Evolutionary conservation across 2,329 filamentous ascomycete species (phyloP), one percentile per base, ranked within the genome.

Genomic region (Colletotrichum zoysiae): DNA sequence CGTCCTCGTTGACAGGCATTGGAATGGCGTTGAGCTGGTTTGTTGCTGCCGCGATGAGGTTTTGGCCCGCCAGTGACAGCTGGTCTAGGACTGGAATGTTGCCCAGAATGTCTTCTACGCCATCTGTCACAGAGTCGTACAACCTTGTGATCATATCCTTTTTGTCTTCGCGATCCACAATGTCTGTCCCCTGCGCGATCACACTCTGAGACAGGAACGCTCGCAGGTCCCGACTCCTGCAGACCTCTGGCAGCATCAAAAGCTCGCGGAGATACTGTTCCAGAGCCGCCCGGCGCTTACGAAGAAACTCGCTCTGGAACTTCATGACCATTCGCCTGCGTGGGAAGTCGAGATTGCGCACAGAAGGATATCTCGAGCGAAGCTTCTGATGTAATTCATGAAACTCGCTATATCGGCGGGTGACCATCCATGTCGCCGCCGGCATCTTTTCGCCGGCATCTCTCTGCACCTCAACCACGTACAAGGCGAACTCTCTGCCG

Each of bases 31-130:
- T 87, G 67, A 91, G 85, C 79, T 92, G 90, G 76, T 82, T 91
- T 14, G 90, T 90, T 1, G 90, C 93, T 42, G 93, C 93, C 0
- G 93, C 92, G 70, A 96, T 92, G 61, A 98, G 88, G 77, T 95
- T 98, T 79, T 98, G 95, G 0, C 95, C 95, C 8, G 96, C 95
- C 1, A 95, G 89, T 0, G 95, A 97, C 8, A 99, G 89, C 79
- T 98, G 96, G 77, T 99, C 96, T 40, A 99, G 87, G 0, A 98
- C 95, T 1, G 96, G 94, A 55, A 98, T 95, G 78, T 97, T 98
- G 67, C 96, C 96, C 4, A 99, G 85, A 66, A 99, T 97, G 76
- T 99, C 96, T 79, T 99, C 96, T 92, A 99, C 97, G 44, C 97
- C 96, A 78, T 99, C 96, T 0, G 95, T 93, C 30, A 99, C 95